phyloP scores from a whole-genome alignment of 1,284 basidiomycete species.

The Afroboletus lepidellus region DNA sequence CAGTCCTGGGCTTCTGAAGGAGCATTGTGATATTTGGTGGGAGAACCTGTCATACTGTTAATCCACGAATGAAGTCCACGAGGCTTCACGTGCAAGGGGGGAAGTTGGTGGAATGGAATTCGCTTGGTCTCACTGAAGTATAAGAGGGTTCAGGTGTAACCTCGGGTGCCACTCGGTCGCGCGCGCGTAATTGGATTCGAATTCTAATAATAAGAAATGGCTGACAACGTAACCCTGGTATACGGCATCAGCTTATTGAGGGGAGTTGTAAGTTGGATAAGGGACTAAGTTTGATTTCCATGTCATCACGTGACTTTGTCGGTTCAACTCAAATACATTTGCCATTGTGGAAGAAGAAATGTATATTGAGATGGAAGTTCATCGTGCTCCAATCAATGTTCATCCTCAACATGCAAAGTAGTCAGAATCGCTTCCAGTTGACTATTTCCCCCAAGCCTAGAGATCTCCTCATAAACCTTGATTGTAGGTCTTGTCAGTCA shows the following conservation, averaged over 20 bases:
- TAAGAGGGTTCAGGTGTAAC: background rate
- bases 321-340: too few species aligned
- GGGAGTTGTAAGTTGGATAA: background rate
- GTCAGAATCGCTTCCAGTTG: slow-evolving; percentile 30
- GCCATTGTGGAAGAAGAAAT: too few species aligned
- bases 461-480: slow-evolving; percentile 33
- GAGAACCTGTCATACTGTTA: slow-evolving; percentile 14
- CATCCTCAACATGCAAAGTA: slow-evolving; percentile 25
- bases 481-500: background rate
- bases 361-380: background rate
- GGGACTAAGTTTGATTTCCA: too few species aligned
- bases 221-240: background rate
- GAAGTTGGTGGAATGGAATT: background rate
- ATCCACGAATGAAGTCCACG: background rate
- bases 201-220: background rate
- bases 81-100: background rate
- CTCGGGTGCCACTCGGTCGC: background rate
- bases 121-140: background rate
- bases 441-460: slow-evolving; percentile 28
- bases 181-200: background rate
- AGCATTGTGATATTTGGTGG: slow-evolving; percentile 16
- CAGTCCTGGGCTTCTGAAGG: slow-evolving; percentile 16
- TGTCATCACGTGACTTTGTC: background rate
- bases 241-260: background rate
- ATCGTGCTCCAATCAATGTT: background rate